A percentile compares a stretch with the other conserved stretches of the same genome.
These are phyloP conservation scores for Polyporus tsugae DNA, from an alignment of 1,284 basidiomycete genomes.

Conservation along the genomic window DNA sequence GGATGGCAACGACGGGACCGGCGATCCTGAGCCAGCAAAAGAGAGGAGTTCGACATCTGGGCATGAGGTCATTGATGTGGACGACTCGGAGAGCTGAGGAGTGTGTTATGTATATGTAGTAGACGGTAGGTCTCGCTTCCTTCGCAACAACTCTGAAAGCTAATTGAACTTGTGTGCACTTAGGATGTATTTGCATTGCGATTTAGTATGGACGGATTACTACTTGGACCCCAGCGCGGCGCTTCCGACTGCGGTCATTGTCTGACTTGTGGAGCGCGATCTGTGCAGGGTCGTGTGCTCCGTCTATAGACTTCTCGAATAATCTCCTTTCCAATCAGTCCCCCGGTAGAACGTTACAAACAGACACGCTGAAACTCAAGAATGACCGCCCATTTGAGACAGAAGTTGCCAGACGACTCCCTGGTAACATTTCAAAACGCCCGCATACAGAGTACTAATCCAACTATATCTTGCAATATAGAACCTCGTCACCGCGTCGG, in stretches of 20 bases:
- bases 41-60: neutral
- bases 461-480: neutral
- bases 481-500: neutral
- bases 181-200: neutral
- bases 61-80: neutral
- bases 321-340: no score
- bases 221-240: no score
- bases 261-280: neutral
- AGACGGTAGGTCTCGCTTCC: neutral
- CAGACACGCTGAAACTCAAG: neutral
- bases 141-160: neutral
- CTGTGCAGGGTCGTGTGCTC: neutral
- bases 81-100: neutral
- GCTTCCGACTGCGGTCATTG: neutral
- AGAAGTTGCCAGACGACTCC: neutral
- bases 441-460: neutral
- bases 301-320: neutral
- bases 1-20: neutral
- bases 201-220: neutral
- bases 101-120: neutral
- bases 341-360: neutral
- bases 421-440: neutral
- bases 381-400: neutral
- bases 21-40: neutral
- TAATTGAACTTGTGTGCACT: neutral